A percentile compares a stretch with the other conserved stretches of the same genome.
Conservation (phyloP, 805 yeast genomes). For the Jamesozyma gamospora region DNA sequence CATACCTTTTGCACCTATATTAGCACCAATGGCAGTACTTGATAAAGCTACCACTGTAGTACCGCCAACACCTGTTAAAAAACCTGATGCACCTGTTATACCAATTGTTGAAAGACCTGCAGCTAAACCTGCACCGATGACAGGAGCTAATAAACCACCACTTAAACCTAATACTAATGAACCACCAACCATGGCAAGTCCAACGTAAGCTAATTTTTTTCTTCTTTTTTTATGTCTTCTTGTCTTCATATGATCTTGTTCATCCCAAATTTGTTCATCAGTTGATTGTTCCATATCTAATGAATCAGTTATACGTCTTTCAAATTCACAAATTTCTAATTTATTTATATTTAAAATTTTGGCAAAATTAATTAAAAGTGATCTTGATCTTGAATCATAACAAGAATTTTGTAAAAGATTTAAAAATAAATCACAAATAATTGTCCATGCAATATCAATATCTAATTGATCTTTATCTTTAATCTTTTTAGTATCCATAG, state of each 20-base stretch:
- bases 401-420: conserved; percentile 71
- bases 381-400: conserved; percentile 83
- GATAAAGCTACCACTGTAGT: conserved; percentile 88
- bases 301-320: conserved; percentile 81
- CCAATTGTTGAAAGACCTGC: conserved; percentile 96
- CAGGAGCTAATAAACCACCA: conserved; percentile 94
- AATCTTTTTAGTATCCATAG: conserved; percentile 28
- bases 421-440: conserved; percentile 81
- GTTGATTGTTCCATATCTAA: conserved; percentile 78
- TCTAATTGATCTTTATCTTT: conserved; percentile 35
- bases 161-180: conserved; percentile 88
- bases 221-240: conserved; percentile 59
- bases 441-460: conserved; percentile 85
- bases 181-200: conserved; percentile 93
- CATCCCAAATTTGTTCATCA: conserved; percentile 66
- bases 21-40: conserved; percentile 84
- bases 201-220: conserved; percentile 74
- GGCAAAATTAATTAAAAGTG: conserved; percentile 65
- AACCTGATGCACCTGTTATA: conserved; percentile 84
- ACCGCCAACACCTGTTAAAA: conserved; percentile 94
- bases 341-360: conserved; percentile 43
- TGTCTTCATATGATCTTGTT: conserved; percentile 52
- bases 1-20: conserved; percentile 82
- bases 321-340: conserved; percentile 81
- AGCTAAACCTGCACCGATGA: conserved; percentile 96